Evolutionary conservation across 176 grass and related monocot species (phyloP).

Genomic region (Poa annua): DNA sequence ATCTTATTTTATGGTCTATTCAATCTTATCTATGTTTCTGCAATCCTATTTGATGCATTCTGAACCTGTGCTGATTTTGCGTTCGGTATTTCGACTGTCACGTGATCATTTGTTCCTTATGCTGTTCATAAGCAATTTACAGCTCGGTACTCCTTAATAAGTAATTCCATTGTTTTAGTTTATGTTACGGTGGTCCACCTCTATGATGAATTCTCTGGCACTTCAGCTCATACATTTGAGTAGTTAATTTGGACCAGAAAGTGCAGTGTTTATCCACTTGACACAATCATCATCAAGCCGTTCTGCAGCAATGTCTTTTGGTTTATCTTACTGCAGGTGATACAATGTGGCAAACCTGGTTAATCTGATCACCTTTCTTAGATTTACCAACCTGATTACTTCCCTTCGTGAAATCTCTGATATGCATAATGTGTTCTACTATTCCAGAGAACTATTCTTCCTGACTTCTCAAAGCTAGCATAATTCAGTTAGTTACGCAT

Average conservation of each 20-base stretch:
- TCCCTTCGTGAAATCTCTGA: background rate
- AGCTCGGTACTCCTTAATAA: background rate
- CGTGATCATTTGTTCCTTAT: background rate
- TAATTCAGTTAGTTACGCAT: slow-evolving; percentile 2
- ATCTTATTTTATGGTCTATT: slow-evolving; percentile 13
- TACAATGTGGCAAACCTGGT: background rate
- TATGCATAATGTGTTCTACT: slow-evolving; percentile 1
- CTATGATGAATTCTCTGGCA: slow-evolving; percentile 3
- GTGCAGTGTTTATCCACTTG: background rate
- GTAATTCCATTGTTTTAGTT: background rate
- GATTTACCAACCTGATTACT: background rate
- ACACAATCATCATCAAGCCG: background rate
- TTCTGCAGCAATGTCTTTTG: background rate
- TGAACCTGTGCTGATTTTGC: background rate
- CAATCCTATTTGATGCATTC: background rate
- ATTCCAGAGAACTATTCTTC: slow-evolving; percentile 12
- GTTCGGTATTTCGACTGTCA: background rate
- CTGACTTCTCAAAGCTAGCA: background rate
- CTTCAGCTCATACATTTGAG: slow-evolving; percentile 1
- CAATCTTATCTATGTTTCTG: background rate
- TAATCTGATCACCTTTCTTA: background rate
- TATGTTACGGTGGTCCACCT: slow-evolving; percentile 9
- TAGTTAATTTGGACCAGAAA: background rate
- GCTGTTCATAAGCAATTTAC: background rate
- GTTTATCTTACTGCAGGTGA: background rate